Conservation (phyloP, 2,329 filamentous ascomycete species). For the Alternaria alternata region DNA sequence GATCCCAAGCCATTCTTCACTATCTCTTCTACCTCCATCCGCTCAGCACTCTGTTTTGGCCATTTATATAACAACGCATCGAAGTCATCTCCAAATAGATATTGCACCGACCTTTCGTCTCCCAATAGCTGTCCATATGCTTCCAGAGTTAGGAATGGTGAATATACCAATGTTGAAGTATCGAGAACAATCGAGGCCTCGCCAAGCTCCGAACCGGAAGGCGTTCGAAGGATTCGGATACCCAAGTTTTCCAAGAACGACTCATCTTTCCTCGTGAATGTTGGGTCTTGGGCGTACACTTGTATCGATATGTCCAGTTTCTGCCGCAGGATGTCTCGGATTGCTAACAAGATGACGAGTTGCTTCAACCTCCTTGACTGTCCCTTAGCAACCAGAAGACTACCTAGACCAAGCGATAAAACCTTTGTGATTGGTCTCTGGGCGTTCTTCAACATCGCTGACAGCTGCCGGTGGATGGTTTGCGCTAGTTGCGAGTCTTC, state of each 20-base stretch:
- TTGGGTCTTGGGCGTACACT: slow-evolving; percentile 43
- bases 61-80: slow-evolving; percentile 37
- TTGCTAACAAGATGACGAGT: slow-evolving; percentile 30
- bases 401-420: slow-evolving; percentile 33
- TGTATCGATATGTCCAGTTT: slow-evolving; percentile 10
- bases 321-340: slow-evolving; percentile 22
- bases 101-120: slow-evolving; percentile 12
- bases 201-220: slow-evolving; percentile 35
- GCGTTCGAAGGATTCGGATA: slow-evolving; percentile 33
- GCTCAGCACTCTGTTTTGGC: slow-evolving; percentile 38
- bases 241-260: slow-evolving; percentile 29
- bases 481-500: slow-evolving; percentile 19
- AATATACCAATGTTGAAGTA: slow-evolving; percentile 36
- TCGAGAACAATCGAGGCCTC: slow-evolving; percentile 33
- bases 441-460: neutral
- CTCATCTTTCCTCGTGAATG: slow-evolving; percentile 40
- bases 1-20: slow-evolving; percentile 19
- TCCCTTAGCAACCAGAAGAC: slow-evolving; percentile 23
- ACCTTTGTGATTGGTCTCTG: slow-evolving; percentile 20
- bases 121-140: slow-evolving; percentile 26
- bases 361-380: slow-evolving; percentile 39
- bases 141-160: slow-evolving; percentile 39
- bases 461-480: slow-evolving; percentile 18
- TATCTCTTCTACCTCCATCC: slow-evolving; percentile 31
- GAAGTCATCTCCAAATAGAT: slow-evolving; percentile 41